phyloP scores from a whole-genome alignment of 2,329 filamentous ascomycete species.

The Shiraia bambusicola region DNA sequence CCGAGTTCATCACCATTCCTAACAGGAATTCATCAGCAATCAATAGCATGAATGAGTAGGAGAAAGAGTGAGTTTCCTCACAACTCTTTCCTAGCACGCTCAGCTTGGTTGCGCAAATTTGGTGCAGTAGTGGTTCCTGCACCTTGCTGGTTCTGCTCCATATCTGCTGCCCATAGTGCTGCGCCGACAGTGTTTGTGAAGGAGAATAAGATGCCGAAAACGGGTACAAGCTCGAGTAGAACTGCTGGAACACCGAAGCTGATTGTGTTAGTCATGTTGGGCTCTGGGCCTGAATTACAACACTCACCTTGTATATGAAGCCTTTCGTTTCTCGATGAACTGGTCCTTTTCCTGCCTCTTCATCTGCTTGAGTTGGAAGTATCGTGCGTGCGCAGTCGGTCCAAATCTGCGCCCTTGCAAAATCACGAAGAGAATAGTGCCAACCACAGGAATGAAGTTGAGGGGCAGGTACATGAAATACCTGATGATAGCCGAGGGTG shows the following conservation, averaged over 20 bases:
- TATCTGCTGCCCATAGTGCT: constrained; percentile 89
- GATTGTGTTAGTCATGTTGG: constrained; percentile 3
- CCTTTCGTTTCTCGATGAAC: constrained; percentile 70
- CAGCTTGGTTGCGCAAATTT: constrained; percentile 40
- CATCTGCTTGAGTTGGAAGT: constrained; percentile 92
- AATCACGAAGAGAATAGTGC: constrained; percentile 76
- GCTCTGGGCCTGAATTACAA: background rate
- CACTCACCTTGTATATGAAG: constrained; percentile 84
- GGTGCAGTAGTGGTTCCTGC: constrained; percentile 35
- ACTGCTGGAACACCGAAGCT: constrained; percentile 74
- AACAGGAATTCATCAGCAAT: constrained; percentile 9
- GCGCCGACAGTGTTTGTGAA: constrained; percentile 93
- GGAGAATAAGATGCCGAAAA: constrained; percentile 78
- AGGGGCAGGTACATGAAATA: constrained; percentile 86
- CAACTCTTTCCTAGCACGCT: constrained; percentile 40
- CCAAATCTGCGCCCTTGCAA: constrained; percentile 63
- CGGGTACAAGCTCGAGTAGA: constrained; percentile 79
- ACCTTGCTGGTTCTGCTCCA: constrained; percentile 59
- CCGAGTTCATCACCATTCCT: constrained; percentile 11
- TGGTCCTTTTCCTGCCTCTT: constrained; percentile 62
- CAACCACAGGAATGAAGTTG: constrained; percentile 89
- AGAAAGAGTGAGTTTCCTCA: constrained; percentile 16
- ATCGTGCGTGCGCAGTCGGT: constrained; percentile 62
- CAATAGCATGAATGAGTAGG: constrained; percentile 1
- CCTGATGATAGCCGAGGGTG: constrained; percentile 64